Conservation (phyloP, 176 grass and related monocot genomes). For the Phyllostachys edulis region DNA sequence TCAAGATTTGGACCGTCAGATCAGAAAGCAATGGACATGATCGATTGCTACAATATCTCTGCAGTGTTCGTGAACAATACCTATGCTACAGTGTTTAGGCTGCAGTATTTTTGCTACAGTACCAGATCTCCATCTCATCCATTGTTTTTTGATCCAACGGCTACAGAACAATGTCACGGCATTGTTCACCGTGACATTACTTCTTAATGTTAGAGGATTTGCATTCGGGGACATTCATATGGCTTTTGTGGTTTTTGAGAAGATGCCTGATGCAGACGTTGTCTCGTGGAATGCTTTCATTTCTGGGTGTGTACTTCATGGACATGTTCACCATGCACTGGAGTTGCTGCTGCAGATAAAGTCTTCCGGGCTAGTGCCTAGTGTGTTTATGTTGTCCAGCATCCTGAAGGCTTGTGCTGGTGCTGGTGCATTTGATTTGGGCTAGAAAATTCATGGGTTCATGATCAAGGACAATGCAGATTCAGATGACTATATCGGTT, state of each 20-base stretch:
- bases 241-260: slow-evolving; percentile 53
- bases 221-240: slow-evolving; percentile 32
- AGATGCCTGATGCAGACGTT: slow-evolving; percentile 47
- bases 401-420: slow-evolving; percentile 77
- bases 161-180: too few relatives aligned
- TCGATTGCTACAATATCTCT: too few relatives aligned
- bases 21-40: too few relatives aligned
- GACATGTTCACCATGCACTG: slow-evolving; percentile 55
- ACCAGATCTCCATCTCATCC: too few relatives aligned
- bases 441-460: slow-evolving; percentile 78
- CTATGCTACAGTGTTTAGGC: too few relatives aligned
- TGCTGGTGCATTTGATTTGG: slow-evolving; percentile 52
- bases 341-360: slow-evolving; percentile 64
- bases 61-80: too few relatives aligned
- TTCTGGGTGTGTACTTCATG: slow-evolving; percentile 69
- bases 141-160: too few relatives aligned
- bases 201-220: too few relatives aligned
- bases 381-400: slow-evolving; percentile 63
- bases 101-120: too few relatives aligned
- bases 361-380: slow-evolving; percentile 56
- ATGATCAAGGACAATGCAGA: slow-evolving; percentile 64
- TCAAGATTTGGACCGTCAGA: too few relatives aligned
- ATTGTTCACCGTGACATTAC: too few relatives aligned
- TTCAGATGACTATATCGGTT: slow-evolving; percentile 59
- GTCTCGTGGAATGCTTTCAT: slow-evolving; percentile 90